Percentiles rank a stretch among this genome's conserved stretches.
phyloP scores from a whole-genome alignment of 441 rosid genomes.

The Pelargonium myrrhifolium region DNA sequence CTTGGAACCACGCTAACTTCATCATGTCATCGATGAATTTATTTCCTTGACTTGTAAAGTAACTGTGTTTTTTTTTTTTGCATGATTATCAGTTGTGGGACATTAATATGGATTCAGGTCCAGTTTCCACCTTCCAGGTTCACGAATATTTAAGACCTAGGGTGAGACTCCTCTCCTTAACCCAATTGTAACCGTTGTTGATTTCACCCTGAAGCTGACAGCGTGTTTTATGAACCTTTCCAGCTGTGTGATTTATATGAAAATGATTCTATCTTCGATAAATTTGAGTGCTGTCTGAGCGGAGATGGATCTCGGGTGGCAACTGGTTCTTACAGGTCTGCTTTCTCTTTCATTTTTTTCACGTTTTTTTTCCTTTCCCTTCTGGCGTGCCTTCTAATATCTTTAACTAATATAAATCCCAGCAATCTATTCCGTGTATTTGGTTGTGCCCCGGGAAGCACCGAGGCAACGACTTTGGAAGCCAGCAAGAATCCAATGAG shows the following conservation, averaged over 20 bases:
- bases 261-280: conserved; percentile 75
- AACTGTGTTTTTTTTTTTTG: conserved; percentile 6
- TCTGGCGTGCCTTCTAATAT: conserved; percentile 7
- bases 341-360: conserved; percentile 1
- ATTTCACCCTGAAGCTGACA: conserved; percentile 2
- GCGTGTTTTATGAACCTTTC: conserved; percentile 11
- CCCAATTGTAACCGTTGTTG: conserved; percentile 12
- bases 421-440: conserved; percentile 91
- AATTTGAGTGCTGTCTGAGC: conserved; percentile 89
- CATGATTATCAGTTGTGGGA: conserved; percentile 72
- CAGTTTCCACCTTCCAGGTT: conserved; percentile 86
- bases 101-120: conserved; percentile 95
- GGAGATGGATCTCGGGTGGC: conserved; percentile 87
- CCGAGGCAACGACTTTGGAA: conserved; percentile 74
- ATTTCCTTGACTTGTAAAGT: neutral
- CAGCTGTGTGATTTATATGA: conserved; percentile 94
- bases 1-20: neutral
- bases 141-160: conserved; percentile 88
- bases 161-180: conserved; percentile 28
- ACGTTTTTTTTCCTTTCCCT: neutral
- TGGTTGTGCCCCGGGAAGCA: conserved; percentile 57
- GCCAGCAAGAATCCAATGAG: conserved; percentile 96
- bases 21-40: neutral
- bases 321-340: conserved; percentile 91
- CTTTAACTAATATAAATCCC: conserved; percentile 20